Conservation (phyloP, 2,329 filamentous ascomycete species). For the Aspergillus amoenus region DNA sequence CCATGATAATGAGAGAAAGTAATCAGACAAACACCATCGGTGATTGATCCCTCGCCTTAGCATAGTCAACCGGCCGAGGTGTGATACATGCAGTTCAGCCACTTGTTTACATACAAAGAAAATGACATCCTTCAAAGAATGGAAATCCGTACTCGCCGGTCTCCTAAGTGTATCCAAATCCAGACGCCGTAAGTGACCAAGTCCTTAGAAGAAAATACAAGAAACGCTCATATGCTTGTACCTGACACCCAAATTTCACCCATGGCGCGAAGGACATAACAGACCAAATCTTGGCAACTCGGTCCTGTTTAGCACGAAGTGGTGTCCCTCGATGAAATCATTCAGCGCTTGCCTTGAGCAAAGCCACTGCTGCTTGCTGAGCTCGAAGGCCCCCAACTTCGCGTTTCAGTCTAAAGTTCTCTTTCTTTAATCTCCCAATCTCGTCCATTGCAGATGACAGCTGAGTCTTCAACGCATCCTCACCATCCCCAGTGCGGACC, state of each 20-base stretch:
- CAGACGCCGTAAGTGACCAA: slow-evolving; percentile 16
- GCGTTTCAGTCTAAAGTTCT: slow-evolving; percentile 78
- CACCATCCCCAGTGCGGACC: slow-evolving; percentile 72
- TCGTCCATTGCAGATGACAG: slow-evolving; percentile 77
- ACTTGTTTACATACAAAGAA: slow-evolving; percentile 3
- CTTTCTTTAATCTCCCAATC: slow-evolving; percentile 72
- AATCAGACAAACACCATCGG: not conserved
- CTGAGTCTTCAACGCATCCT: slow-evolving; percentile 71
- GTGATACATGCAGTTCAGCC: not conserved
- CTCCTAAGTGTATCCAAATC: slow-evolving; percentile 12
- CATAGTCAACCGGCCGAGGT: not conserved
- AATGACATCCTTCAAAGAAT: slow-evolving; percentile 3
- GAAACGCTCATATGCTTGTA: slow-evolving; percentile 19
- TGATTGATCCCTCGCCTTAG: not conserved
- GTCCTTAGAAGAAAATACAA: slow-evolving; percentile 7
- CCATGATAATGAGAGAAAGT: slow-evolving; percentile 10
- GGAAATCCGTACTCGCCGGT: not conserved
- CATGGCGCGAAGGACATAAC: slow-evolving; percentile 1
- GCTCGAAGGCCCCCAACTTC: slow-evolving; percentile 72
- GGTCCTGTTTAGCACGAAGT: not conserved
- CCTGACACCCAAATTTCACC: slow-evolving; percentile 6
- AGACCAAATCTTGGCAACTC: not conserved
- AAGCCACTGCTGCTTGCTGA: slow-evolving; percentile 37
- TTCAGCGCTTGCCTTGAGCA: slow-evolving; percentile 27
- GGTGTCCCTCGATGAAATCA: not conserved